phyloP scores from a whole-genome alignment of 179 eudicot species.

The Actinidia chinensis region DNA sequence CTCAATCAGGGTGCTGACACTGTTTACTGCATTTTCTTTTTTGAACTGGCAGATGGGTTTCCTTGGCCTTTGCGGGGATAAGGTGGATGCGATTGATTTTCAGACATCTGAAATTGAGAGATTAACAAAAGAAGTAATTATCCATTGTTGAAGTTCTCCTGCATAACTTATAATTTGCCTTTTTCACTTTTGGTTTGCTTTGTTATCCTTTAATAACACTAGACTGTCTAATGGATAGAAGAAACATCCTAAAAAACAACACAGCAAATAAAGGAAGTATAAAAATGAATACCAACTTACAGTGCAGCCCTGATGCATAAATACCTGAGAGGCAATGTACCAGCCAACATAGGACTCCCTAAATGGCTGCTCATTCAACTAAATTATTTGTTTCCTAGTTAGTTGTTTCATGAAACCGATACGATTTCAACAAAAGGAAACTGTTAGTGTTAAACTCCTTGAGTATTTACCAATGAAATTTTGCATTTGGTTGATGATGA shows the following conservation, averaged over 20 bases:
- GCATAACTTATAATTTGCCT: neutral
- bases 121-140: constrained; percentile 65
- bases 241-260: neutral
- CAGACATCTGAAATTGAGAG: constrained; percentile 67
- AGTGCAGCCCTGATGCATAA: neutral
- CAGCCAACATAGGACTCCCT: neutral
- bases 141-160: constrained; percentile 16
- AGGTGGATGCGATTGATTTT: constrained; percentile 78
- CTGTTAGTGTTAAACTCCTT: too few species aligned
- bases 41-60: constrained; percentile 63
- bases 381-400: neutral
- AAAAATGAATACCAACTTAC: neutral
- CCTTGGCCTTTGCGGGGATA: constrained; percentile 73
- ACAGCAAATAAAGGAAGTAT: neutral
- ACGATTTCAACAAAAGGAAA: too few species aligned
- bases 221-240: neutral
- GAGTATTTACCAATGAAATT: too few species aligned
- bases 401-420: too few species aligned
- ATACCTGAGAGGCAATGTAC: neutral
- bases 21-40: constrained; percentile 17
- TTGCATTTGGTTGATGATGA: too few species aligned
- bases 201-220: neutral
- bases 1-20: constrained; percentile 15
- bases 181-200: neutral
- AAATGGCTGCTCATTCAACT: neutral